phyloP scores from a whole-genome alignment of 257 asterid species.

The Solanum neorickii region DNA sequence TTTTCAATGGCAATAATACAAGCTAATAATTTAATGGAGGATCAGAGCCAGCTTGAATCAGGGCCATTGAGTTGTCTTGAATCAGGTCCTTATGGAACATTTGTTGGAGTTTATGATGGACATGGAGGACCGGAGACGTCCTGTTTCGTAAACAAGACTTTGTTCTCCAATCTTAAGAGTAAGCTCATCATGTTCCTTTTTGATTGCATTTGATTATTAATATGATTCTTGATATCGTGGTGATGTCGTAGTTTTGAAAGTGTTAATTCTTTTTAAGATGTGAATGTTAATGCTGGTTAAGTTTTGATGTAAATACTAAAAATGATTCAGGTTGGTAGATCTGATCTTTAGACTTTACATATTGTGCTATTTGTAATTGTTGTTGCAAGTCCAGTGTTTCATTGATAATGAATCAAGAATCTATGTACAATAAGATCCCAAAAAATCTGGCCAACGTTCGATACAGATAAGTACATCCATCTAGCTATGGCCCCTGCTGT shows the following conservation, averaged over 20 bases:
- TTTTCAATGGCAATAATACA: slow-evolving; percentile 91
- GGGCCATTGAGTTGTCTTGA: slow-evolving; percentile 60
- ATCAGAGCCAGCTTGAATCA: slow-evolving; percentile 86
- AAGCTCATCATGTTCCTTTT: slow-evolving; percentile 16
- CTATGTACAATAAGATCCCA: neutral
- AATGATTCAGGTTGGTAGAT: neutral
- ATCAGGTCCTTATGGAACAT: slow-evolving; percentile 82
- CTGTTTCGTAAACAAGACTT: slow-evolving; percentile 52
- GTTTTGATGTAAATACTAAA: neutral
- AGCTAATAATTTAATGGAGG: slow-evolving; percentile 83
- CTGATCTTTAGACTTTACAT: neutral
- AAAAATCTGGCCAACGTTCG: neutral
- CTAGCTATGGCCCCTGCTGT: neutral
- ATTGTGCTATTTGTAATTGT: neutral
- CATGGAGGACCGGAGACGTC: slow-evolving; percentile 98
- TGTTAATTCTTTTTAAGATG: neutral
- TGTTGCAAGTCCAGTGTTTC: neutral
- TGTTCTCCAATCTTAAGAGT: slow-evolving; percentile 79
- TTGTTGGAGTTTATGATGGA: slow-evolving; percentile 93
- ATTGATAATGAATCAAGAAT: neutral
- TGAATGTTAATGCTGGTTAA: neutral
- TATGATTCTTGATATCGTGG: neutral
- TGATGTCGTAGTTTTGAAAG: neutral
- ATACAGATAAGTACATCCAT: neutral
- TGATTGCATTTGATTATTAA: neutral